These are phyloP conservation scores for Trichoderma sp. DNA, from an alignment of 2,329 filamentous ascomycete species.

Conservation along the genomic window DNA sequence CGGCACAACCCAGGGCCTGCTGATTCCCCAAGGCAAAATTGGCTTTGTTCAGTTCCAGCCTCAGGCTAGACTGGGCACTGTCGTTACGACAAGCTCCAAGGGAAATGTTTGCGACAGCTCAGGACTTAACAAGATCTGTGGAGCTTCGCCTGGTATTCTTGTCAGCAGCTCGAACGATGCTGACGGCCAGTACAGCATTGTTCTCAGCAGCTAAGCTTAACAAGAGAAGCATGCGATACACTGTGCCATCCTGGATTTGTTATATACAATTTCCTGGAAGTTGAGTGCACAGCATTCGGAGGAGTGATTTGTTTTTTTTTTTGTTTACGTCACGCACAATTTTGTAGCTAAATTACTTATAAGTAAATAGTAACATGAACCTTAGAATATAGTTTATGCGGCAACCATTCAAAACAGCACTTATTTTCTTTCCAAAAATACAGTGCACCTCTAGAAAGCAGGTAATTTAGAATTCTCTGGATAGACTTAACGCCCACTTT, in stretches of 20 bases:
- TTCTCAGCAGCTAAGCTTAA: slow-evolving; percentile 18
- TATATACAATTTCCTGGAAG: background rate
- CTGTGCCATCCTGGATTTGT: background rate
- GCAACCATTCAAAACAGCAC: too few relatives aligned
- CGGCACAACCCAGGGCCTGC: slow-evolving; percentile 21
- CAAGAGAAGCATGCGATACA: background rate
- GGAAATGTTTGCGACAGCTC: slow-evolving; percentile 19
- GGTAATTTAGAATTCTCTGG: too few relatives aligned
- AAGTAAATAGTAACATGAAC: too few relatives aligned
- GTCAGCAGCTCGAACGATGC: slow-evolving; percentile 21
- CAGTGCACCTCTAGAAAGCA: too few relatives aligned
- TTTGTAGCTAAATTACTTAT: too few relatives aligned
- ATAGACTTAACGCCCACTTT: too few relatives aligned
- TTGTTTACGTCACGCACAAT: background rate
- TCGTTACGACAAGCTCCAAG: slow-evolving; percentile 18
- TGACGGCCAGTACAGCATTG: slow-evolving; percentile 25
- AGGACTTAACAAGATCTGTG: slow-evolving; percentile 26
- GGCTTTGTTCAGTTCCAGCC: slow-evolving; percentile 27
- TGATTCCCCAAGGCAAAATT: slow-evolving; percentile 23
- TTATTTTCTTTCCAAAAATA: too few relatives aligned
- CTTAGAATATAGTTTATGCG: too few relatives aligned
- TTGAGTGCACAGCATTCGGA: background rate
- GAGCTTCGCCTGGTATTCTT: slow-evolving; percentile 24
- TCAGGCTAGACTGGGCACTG: slow-evolving; percentile 23
- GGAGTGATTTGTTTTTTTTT: background rate